Evolutionary conservation across 768 basidiomycete species (phyloP).

Genomic region (Pisolithus microcarpus): DNA sequence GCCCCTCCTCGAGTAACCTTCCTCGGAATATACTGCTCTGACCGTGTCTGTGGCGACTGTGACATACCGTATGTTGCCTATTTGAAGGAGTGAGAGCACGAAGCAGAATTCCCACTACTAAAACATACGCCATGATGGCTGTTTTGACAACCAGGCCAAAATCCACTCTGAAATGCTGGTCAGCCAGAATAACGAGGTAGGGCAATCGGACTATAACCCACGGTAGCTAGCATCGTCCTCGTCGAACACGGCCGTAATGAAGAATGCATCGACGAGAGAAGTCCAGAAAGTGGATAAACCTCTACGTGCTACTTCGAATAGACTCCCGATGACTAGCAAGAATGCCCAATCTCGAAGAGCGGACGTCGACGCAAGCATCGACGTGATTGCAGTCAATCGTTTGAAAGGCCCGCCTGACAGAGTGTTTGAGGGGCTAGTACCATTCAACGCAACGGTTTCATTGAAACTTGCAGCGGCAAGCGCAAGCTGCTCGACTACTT

Average conservation of each 20-base stretch:
- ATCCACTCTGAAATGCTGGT: slow-evolving; percentile 48
- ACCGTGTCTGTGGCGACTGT: slow-evolving; percentile 41
- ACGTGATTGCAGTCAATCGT: slow-evolving; percentile 31
- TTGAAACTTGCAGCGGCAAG: slow-evolving; percentile 14
- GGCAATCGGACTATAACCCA: slow-evolving; percentile 24
- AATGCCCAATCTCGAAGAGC: slow-evolving; percentile 60
- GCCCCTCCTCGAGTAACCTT: slow-evolving; percentile 15
- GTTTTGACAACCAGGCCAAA: slow-evolving; percentile 59
- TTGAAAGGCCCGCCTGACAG: slow-evolving; percentile 14
- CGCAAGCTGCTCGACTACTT: slow-evolving; percentile 24
- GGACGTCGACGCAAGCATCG: slow-evolving; percentile 44
- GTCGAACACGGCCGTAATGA: slow-evolving; percentile 56
- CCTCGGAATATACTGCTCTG: slow-evolving; percentile 24
- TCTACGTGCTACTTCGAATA: slow-evolving; percentile 54
- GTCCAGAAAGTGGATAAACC: slow-evolving; percentile 36
- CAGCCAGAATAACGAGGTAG: background rate
- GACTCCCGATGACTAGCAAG: slow-evolving; percentile 53
- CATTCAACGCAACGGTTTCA: slow-evolving; percentile 9
- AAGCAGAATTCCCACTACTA: background rate
- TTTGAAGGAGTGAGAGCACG: background rate
- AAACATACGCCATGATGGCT: slow-evolving; percentile 50
- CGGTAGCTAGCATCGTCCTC: slow-evolving; percentile 52
- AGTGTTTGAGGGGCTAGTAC: slow-evolving; percentile 5
- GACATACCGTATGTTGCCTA: slow-evolving; percentile 41
- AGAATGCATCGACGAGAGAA: slow-evolving; percentile 43